These are phyloP conservation scores for Ophiostoma angusticollis DNA, from an alignment of 2,329 filamentous ascomycete species.

Conservation along the genomic window DNA sequence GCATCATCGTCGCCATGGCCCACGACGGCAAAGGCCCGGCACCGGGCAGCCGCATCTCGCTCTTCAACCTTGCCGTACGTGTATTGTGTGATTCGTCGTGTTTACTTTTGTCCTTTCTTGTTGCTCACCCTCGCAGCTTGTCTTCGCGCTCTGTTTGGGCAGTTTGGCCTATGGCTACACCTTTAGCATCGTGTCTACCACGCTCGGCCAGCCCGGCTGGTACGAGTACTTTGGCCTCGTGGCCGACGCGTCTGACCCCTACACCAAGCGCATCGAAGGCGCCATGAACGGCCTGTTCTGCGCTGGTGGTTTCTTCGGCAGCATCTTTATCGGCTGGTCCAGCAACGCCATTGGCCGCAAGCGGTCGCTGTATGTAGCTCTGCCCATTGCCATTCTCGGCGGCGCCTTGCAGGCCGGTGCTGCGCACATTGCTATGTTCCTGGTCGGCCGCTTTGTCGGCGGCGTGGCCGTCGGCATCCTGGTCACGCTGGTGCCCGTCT, in stretches of 20 bases:
- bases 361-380: slow-evolving; percentile 1
- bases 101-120: too few relatives aligned
- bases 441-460: slow-evolving; percentile 24
- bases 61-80: slow-evolving; percentile 2
- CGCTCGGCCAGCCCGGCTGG: slow-evolving; percentile 6
- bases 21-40: background rate
- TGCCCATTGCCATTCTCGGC: slow-evolving; percentile 5
- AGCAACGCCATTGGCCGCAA: slow-evolving; percentile 5
- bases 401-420: slow-evolving; percentile 12
- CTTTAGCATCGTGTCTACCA: slow-evolving; percentile 6
- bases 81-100: too few relatives aligned
- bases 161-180: slow-evolving; percentile 5
- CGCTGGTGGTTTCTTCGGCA: slow-evolving; percentile 8
- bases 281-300: slow-evolving; percentile 8
- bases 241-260: background rate
- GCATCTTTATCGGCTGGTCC: slow-evolving; percentile 6
- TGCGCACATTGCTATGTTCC: slow-evolving; percentile 13
- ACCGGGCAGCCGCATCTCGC: slow-evolving; percentile 1
- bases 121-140: background rate
- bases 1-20: background rate
- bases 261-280: slow-evolving; percentile 6
- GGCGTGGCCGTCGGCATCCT: slow-evolving; percentile 28
- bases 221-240: slow-evolving; percentile 6
- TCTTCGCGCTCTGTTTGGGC: slow-evolving; percentile 1
- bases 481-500: slow-evolving; percentile 1